Percentiles rank a stretch among this genome's conserved stretches.
phyloP scores from a whole-genome alignment of 2,329 filamentous ascomycete genomes.

The Sphaerostilbella broomeana region DNA sequence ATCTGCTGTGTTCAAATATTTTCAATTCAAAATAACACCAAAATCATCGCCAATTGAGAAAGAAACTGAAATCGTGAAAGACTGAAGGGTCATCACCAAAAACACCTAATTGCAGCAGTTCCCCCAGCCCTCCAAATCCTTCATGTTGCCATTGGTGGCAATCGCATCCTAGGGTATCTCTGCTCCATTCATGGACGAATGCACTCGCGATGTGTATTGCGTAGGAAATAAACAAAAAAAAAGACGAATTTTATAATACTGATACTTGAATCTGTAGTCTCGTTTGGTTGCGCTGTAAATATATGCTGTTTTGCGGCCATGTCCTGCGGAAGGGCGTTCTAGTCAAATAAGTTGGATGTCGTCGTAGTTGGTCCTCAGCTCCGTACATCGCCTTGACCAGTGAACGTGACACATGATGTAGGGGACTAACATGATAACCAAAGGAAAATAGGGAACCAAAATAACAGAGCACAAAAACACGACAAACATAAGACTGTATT shows the following conservation, averaged over 20 bases:
- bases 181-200: slow-evolving; percentile 8
- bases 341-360: too few relatives aligned
- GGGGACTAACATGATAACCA: neutral
- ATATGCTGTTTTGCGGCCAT: too few relatives aligned
- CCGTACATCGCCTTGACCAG: too few relatives aligned
- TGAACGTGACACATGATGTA: too few relatives aligned
- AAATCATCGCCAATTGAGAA: neutral
- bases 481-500: slow-evolving; percentile 8
- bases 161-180: slow-evolving; percentile 7
- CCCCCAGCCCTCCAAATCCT: neutral
- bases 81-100: slow-evolving; percentile 2
- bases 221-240: slow-evolving; percentile 6
- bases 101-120: neutral
- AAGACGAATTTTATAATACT: slow-evolving; percentile 5
- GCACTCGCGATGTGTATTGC: slow-evolving; percentile 1
- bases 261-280: neutral
- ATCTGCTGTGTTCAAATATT: slow-evolving; percentile 7
- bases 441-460: slow-evolving; percentile 5
- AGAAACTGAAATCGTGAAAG: slow-evolving; percentile 2
- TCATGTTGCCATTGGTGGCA: slow-evolving; percentile 1
- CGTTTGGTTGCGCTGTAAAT: slow-evolving; percentile 3
- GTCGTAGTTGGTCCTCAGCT: too few relatives aligned
- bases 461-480: slow-evolving; percentile 3
- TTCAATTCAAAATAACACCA: slow-evolving; percentile 3
- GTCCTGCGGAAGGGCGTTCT: too few relatives aligned